These are phyloP conservation scores for Boechera stricta DNA, from an alignment of 345 rosid genomes.

Conservation along the genomic window DNA sequence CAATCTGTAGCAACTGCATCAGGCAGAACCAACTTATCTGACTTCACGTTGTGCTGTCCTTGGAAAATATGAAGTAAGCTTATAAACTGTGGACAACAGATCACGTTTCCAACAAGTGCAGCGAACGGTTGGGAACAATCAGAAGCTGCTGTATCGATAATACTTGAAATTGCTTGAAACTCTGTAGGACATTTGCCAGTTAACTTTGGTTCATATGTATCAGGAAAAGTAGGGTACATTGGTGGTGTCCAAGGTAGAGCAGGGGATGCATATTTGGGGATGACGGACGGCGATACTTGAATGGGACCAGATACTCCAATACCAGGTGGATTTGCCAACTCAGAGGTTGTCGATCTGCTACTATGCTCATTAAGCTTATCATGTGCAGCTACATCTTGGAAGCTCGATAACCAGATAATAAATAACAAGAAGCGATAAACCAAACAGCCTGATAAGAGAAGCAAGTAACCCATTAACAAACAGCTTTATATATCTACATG, in stretches of 20 bases:
- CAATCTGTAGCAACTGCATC: slow-evolving; percentile 82
- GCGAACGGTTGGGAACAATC: slow-evolving; percentile 89
- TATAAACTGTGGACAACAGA: slow-evolving; percentile 93
- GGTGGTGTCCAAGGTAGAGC: slow-evolving; percentile 66
- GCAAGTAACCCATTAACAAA: slow-evolving; percentile 42
- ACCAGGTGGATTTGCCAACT: slow-evolving; percentile 74
- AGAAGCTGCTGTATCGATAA: slow-evolving; percentile 73
- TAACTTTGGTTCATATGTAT: slow-evolving; percentile 77
- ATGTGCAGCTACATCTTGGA: slow-evolving; percentile 65
- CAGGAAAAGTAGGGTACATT: slow-evolving; percentile 78
- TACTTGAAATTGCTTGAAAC: slow-evolving; percentile 68
- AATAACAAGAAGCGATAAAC: slow-evolving; percentile 62
- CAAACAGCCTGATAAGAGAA: slow-evolving; percentile 60
- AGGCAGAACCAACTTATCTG: slow-evolving; percentile 77
- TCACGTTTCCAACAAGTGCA: slow-evolving; percentile 82
- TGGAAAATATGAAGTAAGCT: slow-evolving; percentile 84
- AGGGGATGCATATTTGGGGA: slow-evolving; percentile 71
- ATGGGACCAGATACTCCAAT: slow-evolving; percentile 80
- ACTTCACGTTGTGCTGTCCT: slow-evolving; percentile 61
- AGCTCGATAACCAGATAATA: slow-evolving; percentile 66
- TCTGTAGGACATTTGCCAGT: slow-evolving; percentile 91
- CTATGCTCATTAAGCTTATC: slow-evolving; percentile 50
- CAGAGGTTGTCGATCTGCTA: slow-evolving; percentile 57
- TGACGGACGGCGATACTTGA: slow-evolving; percentile 84
- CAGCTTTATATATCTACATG: background rate